Percentiles rank a stretch among this genome's conserved stretches.
Conservation (phyloP, 2,329 filamentous ascomycete species). For the Diplodia mutila region DNA sequence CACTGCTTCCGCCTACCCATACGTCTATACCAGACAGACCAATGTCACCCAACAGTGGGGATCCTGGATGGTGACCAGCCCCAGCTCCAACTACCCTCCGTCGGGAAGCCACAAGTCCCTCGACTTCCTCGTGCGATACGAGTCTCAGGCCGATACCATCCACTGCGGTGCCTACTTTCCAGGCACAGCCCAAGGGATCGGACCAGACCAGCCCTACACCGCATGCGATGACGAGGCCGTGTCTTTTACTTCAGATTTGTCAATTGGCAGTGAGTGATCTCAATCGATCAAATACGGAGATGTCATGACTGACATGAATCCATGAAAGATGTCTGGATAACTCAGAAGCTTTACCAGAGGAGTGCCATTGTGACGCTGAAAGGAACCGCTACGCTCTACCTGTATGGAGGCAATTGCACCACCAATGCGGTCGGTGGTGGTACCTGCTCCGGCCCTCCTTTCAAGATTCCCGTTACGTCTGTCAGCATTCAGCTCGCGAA, state of each 20-base stretch:
- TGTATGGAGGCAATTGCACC: not conserved
- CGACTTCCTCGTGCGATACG: not conserved
- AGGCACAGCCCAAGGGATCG: not conserved
- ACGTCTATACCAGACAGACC: not conserved
- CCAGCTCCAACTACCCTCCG: conserved; percentile 6
- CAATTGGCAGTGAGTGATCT: not conserved
- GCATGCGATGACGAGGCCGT: conserved; percentile 5
- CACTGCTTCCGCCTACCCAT: not conserved
- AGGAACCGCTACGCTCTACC: not conserved
- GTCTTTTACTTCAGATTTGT: not conserved
- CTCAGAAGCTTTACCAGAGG: not conserved
- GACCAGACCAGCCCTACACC: conserved; percentile 1
- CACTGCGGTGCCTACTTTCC: conserved; percentile 9
- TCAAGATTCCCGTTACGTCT: not conserved
- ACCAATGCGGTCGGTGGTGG: conserved; percentile 1
- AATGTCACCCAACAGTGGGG: not conserved
- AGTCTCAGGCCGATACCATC: not conserved
- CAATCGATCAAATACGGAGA: not conserved
- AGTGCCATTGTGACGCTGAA: not conserved
- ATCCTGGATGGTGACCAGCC: not conserved
- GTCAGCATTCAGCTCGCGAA: not conserved
- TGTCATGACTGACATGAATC: not conserved
- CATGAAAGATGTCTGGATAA: not conserved
- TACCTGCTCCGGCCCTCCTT: not conserved
- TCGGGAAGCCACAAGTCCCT: conserved; percentile 4